A percentile compares a stretch with the other conserved stretches of the same genome.
These are phyloP conservation scores for Glycyrrhiza uralensis DNA, from an alignment of 306 rosid species.

Conservation along the genomic window DNA sequence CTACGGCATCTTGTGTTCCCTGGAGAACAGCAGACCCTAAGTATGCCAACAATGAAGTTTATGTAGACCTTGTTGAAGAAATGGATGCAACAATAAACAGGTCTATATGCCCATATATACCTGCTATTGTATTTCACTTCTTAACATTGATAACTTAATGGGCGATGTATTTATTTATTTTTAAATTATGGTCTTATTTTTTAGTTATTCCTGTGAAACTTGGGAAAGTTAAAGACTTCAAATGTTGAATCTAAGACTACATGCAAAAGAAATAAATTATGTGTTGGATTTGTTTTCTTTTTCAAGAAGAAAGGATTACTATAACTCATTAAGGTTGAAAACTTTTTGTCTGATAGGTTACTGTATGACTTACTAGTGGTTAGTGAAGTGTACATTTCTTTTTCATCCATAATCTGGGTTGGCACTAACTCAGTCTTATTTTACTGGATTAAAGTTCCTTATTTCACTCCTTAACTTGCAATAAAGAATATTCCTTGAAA, in stretches of 20 bases:
- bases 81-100: conserved; percentile 86
- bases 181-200: not conserved
- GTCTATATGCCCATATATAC: conserved; percentile 30
- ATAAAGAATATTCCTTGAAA: conserved; percentile 21
- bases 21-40: conserved; percentile 74
- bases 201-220: not conserved
- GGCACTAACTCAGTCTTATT: conserved; percentile 6
- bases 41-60: conserved; percentile 81
- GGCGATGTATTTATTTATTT: not conserved
- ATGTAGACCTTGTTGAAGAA: conserved; percentile 89
- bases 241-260: not conserved
- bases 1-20: conserved; percentile 76
- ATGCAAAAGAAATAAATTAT: not conserved
- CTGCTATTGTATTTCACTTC: conserved; percentile 16
- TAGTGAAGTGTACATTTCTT: not conserved
- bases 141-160: not conserved
- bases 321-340: conserved; percentile 4
- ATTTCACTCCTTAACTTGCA: conserved; percentile 5
- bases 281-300: not conserved
- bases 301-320: not conserved
- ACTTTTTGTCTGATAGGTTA: not conserved
- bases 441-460: not conserved
- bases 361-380: not conserved
- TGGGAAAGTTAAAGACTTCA: conserved; percentile 1
- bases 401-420: not conserved